These are phyloP conservation scores for Isoetes engelmannii DNA, from an alignment of 83 land plant species.

Conservation along the genomic window DNA sequence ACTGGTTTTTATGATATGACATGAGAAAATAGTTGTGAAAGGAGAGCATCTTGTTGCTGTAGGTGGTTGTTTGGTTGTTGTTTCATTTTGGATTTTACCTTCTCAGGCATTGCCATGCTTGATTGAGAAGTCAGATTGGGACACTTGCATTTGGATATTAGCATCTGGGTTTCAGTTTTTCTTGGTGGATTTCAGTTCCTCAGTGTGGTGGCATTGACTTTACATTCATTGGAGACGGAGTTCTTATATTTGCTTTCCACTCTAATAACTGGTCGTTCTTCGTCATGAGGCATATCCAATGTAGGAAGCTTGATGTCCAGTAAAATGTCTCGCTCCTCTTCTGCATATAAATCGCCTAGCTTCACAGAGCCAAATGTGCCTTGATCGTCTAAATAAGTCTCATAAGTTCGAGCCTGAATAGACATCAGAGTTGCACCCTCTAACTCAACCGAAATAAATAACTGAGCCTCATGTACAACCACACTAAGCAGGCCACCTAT, in stretches of 20 bases:
- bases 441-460: conserved; percentile 33
- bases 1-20: no score
- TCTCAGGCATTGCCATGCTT: no score
- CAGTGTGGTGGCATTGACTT: not conserved
- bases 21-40: no score
- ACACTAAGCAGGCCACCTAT: conserved; percentile 90
- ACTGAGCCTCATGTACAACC: conserved; percentile 63
- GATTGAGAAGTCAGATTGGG: no score
- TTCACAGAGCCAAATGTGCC: conserved; percentile 1
- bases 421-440: conserved; percentile 30
- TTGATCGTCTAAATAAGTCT: not conserved
- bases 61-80: no score
- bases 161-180: no score
- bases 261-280: not conserved
- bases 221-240: not conserved
- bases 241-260: not conserved
- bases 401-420: conserved; percentile 72
- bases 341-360: conserved; percentile 10
- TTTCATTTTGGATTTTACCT: no score
- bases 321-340: conserved; percentile 13
- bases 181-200: no score
- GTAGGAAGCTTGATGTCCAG: not conserved
- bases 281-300: no score
- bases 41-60: no score
- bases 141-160: no score